Evolutionary conservation across 768 basidiomycete genomes (phyloP), one percentile per base, ranked within the genome.

Genomic region (Clavaria fumosa): DNA sequence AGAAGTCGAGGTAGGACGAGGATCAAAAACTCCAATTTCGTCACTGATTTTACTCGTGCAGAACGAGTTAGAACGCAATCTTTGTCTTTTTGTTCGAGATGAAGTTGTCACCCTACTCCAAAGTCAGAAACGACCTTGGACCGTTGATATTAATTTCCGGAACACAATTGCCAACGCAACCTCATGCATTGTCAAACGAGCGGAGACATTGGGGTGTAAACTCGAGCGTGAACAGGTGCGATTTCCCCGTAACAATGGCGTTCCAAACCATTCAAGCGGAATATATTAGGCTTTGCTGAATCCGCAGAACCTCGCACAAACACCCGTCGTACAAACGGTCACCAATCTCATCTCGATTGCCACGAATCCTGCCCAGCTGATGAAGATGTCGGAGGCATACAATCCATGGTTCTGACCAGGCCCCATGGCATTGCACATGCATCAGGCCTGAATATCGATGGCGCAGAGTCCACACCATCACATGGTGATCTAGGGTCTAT

Each of bases 341-440:
- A 76, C 77, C 20, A 81, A 75, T 49, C 65, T 95, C 14, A 78
- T 97, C 42, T 79, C 81, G 0, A 72, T 69, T 24, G 88, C 93
- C 11, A 86, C 88, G 3, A 85, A 90, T 50, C 86, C 89, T 1
- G 59, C 80, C 19, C 76, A 81, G 43, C 67, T 97, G 5, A 75
- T 78, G 41, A 81, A 79, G 53, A 85, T 88, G 79, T 71, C 75
- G 21, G 88, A 93, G 52, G 63, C 73, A 19, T 90, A 78, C 50
- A 69, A 79, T 46, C 81, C 89, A 4, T 93, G 88, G 84, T 86
- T 84, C 56, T 88, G n/a, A n/a, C n/a, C n/a, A n/a, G n/a, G n/a
- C n/a, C n/a, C n/a, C n/a, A n/a, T n/a, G n/a, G n/a, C n/a, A n/a
- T n/a, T n/a, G n/a, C n/a, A n/a, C n/a, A n/a, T n/a, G n/a, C n/a